Evolutionary conservation across 2,329 filamentous ascomycete genomes (phyloP).

Genomic region (Phoma sp.): DNA sequence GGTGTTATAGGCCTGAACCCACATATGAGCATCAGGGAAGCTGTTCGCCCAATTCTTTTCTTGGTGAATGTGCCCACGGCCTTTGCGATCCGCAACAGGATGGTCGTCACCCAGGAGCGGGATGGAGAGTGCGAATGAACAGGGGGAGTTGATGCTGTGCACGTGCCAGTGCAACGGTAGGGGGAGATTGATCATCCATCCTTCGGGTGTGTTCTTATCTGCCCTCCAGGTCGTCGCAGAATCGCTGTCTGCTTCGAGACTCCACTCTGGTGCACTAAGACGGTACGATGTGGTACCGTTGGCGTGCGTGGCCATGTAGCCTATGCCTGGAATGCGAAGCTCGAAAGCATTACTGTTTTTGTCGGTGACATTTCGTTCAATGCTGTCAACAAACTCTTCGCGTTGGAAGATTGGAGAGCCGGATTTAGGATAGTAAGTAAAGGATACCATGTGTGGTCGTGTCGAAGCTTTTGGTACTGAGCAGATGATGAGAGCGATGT

Average conservation of each 20-base stretch:
- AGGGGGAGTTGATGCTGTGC: constrained; percentile 53
- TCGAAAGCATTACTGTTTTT: constrained; percentile 47
- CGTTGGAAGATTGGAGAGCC: constrained; percentile 47
- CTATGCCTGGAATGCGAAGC: constrained; percentile 49
- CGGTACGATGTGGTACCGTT: constrained; percentile 50
- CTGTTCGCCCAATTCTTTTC: constrained; percentile 60
- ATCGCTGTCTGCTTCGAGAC: constrained; percentile 49
- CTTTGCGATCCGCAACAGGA: constrained; percentile 34
- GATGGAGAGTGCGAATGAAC: constrained; percentile 50
- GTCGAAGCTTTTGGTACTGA: constrained; percentile 51
- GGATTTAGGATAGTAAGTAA: constrained; percentile 55
- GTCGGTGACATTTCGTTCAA: constrained; percentile 43
- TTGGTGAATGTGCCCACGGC: constrained; percentile 52
- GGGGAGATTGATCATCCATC: constrained; percentile 53
- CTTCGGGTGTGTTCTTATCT: constrained; percentile 51
- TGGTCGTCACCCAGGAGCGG: constrained; percentile 32
- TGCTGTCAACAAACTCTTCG: constrained; percentile 52
- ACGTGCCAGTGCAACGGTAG: constrained; percentile 61
- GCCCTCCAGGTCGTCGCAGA: constrained; percentile 49
- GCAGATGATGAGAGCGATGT: constrained; percentile 56
- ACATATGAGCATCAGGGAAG: constrained; percentile 53
- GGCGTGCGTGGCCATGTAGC: constrained; percentile 45
- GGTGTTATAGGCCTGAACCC: constrained; percentile 41
- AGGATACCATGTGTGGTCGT: constrained; percentile 55
- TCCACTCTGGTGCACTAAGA: constrained; percentile 42